A percentile compares a stretch with the other conserved stretches of the same genome.
Evolutionary conservation across 257 asterid species (phyloP).

Genomic region (Capsicum pubescens): DNA sequence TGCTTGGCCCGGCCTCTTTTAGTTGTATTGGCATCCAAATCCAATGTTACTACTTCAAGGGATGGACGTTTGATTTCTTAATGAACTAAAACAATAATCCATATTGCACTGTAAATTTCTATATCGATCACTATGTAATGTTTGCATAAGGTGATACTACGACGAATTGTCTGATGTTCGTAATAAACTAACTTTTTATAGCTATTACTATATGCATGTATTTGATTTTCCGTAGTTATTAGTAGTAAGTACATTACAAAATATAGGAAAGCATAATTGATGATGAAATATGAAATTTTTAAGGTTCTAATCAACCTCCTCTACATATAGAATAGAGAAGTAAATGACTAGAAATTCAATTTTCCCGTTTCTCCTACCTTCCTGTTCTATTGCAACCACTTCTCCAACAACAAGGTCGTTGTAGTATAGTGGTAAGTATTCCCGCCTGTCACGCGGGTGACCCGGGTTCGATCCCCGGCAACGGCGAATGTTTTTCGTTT

Average conservation of each 20-base stretch:
- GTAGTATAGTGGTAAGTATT: constrained; percentile 99
- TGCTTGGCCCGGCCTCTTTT: neutral
- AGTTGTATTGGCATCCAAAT: neutral
- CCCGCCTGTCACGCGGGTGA: constrained; percentile 99
- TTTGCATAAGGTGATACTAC: neutral
- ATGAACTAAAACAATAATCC: neutral
- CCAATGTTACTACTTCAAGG: neutral
- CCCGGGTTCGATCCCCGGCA: constrained; percentile 99
- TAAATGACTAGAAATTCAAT: neutral
- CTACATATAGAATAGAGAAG: neutral
- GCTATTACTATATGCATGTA: no score
- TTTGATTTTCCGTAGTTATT: neutral
- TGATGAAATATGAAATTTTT: neutral
- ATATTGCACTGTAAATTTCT: neutral
- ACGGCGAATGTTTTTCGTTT: constrained; percentile 46
- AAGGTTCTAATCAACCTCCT: no score
- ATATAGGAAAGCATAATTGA: neutral
- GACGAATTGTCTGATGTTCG: neutral
- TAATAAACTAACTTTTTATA: neutral
- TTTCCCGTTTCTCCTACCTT: neutral
- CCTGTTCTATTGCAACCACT: no score
- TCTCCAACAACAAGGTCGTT: constrained; percentile 43
- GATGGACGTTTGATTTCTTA: neutral
- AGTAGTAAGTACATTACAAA: no score
- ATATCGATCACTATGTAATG: neutral